A percentile compares a stretch with the other conserved stretches of the same genome.
Conservation (phyloP, 2,329 filamentous ascomycete species). For the Macrophomina pseudophaseolina region DNA sequence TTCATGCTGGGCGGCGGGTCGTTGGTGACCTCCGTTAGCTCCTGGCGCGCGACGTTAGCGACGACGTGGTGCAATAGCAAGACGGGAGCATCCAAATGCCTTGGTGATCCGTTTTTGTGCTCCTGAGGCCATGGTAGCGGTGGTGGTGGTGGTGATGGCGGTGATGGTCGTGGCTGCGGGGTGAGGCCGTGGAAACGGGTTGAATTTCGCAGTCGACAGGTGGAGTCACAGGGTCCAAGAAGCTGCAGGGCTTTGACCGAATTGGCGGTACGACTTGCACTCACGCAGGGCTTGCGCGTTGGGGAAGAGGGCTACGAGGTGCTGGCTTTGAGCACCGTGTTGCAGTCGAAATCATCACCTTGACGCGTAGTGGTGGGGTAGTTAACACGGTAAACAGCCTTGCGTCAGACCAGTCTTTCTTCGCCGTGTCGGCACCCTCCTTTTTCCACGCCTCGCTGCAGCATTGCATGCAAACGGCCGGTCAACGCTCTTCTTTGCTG, state of each 20-base stretch:
- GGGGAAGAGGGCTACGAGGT: background rate
- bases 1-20: conserved; percentile 62
- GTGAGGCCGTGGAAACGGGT: background rate
- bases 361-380: conserved; percentile 15
- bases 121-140: conserved; percentile 24
- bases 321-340: conserved; percentile 16
- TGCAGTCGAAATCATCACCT: conserved; percentile 3
- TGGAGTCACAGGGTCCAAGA: conserved; percentile 16
- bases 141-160: background rate
- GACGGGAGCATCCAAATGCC: background rate
- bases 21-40: conserved; percentile 63
- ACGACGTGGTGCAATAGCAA: background rate
- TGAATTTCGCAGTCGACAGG: background rate
- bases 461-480: conserved; percentile 11
- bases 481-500: conserved; percentile 1
- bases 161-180: background rate
- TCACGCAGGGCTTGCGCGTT: background rate
- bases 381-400: conserved; percentile 4
- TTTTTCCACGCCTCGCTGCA: conserved; percentile 3
- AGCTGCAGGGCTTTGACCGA: background rate
- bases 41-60: conserved; percentile 49
- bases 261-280: background rate
- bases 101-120: conserved; percentile 25
- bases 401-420: conserved; percentile 15
- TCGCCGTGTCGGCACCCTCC: conserved; percentile 8